A percentile compares a stretch with the other conserved stretches of the same genome.
These are phyloP conservation scores for Tarenaya hassleriana DNA, from an alignment of 345 rosid genomes.

Conservation along the genomic window DNA sequence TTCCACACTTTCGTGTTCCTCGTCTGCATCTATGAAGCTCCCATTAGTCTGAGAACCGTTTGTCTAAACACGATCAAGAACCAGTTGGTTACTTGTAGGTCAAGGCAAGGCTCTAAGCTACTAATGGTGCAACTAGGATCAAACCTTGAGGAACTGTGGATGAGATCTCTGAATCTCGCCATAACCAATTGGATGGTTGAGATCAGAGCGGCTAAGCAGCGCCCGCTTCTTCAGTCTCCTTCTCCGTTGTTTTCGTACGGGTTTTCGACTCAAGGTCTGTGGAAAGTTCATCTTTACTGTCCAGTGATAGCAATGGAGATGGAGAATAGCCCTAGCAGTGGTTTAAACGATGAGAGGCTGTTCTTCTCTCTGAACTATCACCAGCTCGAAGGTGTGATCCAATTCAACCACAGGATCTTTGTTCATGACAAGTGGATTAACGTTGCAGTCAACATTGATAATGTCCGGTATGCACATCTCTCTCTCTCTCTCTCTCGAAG, in stretches of 20 bases:
- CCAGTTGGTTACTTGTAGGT: conserved; percentile 34
- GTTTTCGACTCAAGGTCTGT: conserved; percentile 51
- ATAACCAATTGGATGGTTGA: conserved; percentile 76
- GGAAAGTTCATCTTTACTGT: conserved; percentile 83
- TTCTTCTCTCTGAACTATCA: conserved; percentile 73
- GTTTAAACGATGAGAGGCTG: conserved; percentile 48
- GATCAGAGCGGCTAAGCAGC: conserved; percentile 29
- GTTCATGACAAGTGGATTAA: conserved; percentile 55
- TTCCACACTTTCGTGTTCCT: conserved; percentile 59
- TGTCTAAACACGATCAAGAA: conserved; percentile 53
- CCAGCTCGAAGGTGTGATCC: conserved; percentile 83
- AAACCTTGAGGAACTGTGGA: conserved; percentile 83
- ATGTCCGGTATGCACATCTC: conserved; percentile 48
- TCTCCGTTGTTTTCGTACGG: conserved; percentile 74
- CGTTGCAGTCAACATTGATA: conserved; percentile 57
- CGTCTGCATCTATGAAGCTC: conserved; percentile 78
- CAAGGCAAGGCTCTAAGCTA: conserved; percentile 46
- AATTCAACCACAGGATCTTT: conserved; percentile 51
- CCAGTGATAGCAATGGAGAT: conserved; percentile 76
- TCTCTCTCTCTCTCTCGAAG: not conserved
- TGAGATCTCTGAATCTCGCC: conserved; percentile 75
- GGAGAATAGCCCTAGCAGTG: conserved; percentile 43
- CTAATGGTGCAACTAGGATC: conserved; percentile 69
- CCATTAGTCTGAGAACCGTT: conserved; percentile 43
- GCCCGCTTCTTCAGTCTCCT: conserved; percentile 39